Evolutionary conservation across 2,329 filamentous ascomycete species (phyloP), one percentile per base, ranked within the genome.

Genomic region (Hypocrella siamensis): DNA sequence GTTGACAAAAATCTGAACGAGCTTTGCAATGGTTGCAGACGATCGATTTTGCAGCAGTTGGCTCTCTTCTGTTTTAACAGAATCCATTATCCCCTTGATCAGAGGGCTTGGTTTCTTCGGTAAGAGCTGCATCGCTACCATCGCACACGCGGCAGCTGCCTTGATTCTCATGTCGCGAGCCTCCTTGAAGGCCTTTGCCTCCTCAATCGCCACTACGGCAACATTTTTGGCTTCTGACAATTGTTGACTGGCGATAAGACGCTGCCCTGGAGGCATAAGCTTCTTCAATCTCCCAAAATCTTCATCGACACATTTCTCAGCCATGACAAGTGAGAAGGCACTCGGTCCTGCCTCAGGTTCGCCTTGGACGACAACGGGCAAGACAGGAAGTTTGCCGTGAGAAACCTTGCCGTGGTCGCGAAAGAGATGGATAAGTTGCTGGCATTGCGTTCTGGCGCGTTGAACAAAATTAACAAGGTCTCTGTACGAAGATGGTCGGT

Each of bases 31-130:
- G 3, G 85, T 86, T 11, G 71, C 73, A 2, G 86, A 83, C 18
- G 88, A 93, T 17, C 88, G 79, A 43, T 72, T 74, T 52, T 98
- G 90, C 2, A 98, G 64, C 42, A 90, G 82, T 18, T 79, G 57
- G 46, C 92, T 96, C 45, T 94, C 90, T 50, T 98, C 92, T 24
- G 75, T 77, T 57, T 96, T 98, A 48, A 98, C 72, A 46, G 88
- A 96, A 52, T 98, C 90, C 90, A 98, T 98, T 55, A 98, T 81
- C 3, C 77, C 83, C 57, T 93, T 94, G 58, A 98, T 98, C 10
- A 93, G 74, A 14, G 78, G 72, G 38, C 83, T 85, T 8, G 88
- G 85, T 51, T 93, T 96, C 69, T 93, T 96, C 0, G 92, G 88
- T 8, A 94, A 67, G 19, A 80, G 68, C 35, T 76, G 74, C 58